Percentiles rank a stretch among this genome's conserved stretches.
phyloP scores from a whole-genome alignment of 768 basidiomycete genomes.

The Suillus fuscotomentosus region DNA sequence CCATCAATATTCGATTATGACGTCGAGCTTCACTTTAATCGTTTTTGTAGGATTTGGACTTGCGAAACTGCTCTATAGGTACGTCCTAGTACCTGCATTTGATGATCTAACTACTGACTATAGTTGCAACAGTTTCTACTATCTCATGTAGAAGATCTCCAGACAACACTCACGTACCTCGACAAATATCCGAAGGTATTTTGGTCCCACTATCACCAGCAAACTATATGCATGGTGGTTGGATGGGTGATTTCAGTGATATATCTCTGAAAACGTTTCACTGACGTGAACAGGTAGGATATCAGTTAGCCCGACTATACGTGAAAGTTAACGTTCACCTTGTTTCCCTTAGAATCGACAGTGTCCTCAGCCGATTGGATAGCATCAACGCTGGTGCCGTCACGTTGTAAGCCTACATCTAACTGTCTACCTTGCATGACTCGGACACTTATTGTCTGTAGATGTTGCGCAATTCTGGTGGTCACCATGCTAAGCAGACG shows the following conservation, averaged over 20 bases:
- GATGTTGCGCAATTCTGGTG: slow-evolving; percentile 9
- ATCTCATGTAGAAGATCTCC: not conserved
- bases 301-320: not conserved
- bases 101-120: not conserved
- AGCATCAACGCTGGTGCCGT: slow-evolving; percentile 16
- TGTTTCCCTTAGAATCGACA: slow-evolving; percentile 9
- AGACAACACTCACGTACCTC: slow-evolving; percentile 4
- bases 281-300: slow-evolving; percentile 9
- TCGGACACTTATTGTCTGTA: not conserved
- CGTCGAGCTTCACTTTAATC: not conserved
- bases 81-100: not conserved
- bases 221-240: slow-evolving; percentile 10
- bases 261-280: slow-evolving; percentile 11
- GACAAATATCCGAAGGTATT: not conserved
- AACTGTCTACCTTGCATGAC: not conserved
- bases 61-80: slow-evolving; percentile 5
- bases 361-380: slow-evolving; percentile 16
- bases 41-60: slow-evolving; percentile 11
- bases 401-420: slow-evolving; percentile 10
- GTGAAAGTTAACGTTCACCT: not conserved
- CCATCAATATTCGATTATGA: not conserved
- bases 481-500: slow-evolving; percentile 5
- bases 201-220: slow-evolving; percentile 3
- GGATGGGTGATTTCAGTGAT: slow-evolving; percentile 5
- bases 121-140: slow-evolving; percentile 6